Evolutionary conservation across 106 monocot species (phyloP).

Genomic region (Ottelia alismoides): DNA sequence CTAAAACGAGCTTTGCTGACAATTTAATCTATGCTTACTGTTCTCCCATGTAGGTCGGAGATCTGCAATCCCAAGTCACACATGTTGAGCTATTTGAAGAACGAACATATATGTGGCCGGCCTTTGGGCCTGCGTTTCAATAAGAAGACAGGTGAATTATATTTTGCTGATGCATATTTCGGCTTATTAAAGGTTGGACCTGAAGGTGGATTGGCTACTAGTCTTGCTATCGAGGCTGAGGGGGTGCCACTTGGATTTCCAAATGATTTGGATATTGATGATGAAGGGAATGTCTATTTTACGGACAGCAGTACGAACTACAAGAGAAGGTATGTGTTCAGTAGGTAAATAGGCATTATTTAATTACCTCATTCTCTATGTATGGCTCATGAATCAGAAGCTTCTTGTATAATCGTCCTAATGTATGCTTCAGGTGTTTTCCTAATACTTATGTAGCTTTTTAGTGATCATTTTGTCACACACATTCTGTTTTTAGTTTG

Average conservation of each 20-base stretch:
- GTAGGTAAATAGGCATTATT: background rate
- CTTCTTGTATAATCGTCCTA: no score
- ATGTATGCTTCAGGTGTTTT: no score
- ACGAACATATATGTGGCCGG: conserved; percentile 80
- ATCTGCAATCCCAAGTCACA: conserved; percentile 57
- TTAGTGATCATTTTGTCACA: no score
- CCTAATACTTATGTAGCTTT: no score
- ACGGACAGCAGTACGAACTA: conserved; percentile 68
- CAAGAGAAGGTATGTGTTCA: conserved; percentile 43
- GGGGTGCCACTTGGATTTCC: conserved; percentile 65
- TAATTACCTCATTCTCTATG: no score
- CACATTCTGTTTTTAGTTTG: no score
- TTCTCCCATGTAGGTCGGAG: conserved; percentile 32
- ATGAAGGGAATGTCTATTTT: conserved; percentile 75
- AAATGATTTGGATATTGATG: conserved; percentile 80
- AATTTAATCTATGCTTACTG: no score
- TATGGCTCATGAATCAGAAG: no score
- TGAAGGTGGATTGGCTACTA: conserved; percentile 67
- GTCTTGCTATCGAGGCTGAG: conserved; percentile 58
- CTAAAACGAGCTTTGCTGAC: no score
- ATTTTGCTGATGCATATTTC: conserved; percentile 84
- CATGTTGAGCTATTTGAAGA: conserved; percentile 40
- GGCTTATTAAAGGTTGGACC: conserved; percentile 77
- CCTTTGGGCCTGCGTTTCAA: conserved; percentile 83
- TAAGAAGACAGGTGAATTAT: conserved; percentile 68